A percentile compares a stretch with the other conserved stretches of the same genome.
phyloP scores from a whole-genome alignment of 345 rosid species.

The Capsella bursapastoris region DNA sequence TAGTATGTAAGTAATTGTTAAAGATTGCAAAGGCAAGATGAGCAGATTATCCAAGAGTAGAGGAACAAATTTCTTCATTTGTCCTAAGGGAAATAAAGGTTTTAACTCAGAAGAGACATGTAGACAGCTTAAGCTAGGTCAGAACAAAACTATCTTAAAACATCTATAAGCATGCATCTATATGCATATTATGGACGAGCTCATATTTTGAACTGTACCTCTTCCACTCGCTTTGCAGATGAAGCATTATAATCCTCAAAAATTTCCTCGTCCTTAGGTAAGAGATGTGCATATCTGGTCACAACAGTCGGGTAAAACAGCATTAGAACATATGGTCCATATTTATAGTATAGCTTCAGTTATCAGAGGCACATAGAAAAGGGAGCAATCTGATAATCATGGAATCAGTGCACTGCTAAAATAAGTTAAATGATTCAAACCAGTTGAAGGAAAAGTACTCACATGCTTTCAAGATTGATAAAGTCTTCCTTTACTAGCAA shows the following conservation, averaged over 20 bases:
- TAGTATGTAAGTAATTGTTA: constrained; percentile 6
- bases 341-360: constrained; percentile 17
- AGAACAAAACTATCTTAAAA: constrained; percentile 26
- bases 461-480: constrained; percentile 95
- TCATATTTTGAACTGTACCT: constrained; percentile 54
- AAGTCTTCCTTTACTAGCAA: constrained; percentile 89
- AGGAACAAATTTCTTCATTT: constrained; percentile 24
- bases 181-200: constrained; percentile 3
- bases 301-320: constrained; percentile 23
- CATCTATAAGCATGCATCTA: constrained; percentile 24
- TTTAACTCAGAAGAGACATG: constrained; percentile 8
- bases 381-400: constrained; percentile 27
- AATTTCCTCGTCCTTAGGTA: constrained; percentile 89
- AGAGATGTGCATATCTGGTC: constrained; percentile 88
- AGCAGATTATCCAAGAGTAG: constrained; percentile 20
- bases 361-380: constrained; percentile 25
- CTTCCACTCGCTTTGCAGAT: constrained; percentile 84
- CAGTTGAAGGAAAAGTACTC: constrained; percentile 46
- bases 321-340: constrained; percentile 21
- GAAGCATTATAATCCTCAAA: constrained; percentile 75
- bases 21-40: neutral
- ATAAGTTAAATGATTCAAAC: neutral
- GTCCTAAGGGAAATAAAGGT: neutral
- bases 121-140: constrained; percentile 19
- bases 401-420: constrained; percentile 10